phyloP scores from a whole-genome alignment of 2,329 filamentous ascomycete genomes.

The Fusarium neocosmosporiellum region DNA sequence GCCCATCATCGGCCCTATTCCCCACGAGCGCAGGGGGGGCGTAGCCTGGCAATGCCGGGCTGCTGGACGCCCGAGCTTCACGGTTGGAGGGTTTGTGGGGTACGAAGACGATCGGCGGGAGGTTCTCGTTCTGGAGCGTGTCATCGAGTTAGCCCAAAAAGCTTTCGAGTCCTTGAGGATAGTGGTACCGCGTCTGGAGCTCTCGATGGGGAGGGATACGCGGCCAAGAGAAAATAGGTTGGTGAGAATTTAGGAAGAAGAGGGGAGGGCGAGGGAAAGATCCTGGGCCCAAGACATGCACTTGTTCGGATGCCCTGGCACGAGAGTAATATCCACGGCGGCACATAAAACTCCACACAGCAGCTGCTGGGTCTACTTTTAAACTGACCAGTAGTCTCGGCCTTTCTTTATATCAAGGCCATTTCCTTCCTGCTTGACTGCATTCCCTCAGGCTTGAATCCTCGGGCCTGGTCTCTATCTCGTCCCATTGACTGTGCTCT shows the following conservation, averaged over 20 bases:
- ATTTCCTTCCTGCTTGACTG: background rate
- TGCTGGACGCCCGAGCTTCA: background rate
- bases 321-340: background rate
- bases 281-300: background rate
- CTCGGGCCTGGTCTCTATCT: background rate
- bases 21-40: conserved; percentile 25
- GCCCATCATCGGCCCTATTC: conserved; percentile 37
- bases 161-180: background rate
- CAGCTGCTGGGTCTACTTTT: conserved; percentile 7
- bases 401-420: conserved; percentile 11
- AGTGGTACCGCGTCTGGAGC: background rate
- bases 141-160: background rate
- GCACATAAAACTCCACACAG: conserved; percentile 10
- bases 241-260: background rate
- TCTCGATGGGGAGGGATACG: background rate
- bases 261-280: background rate
- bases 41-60: conserved; percentile 9
- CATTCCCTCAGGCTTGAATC: background rate
- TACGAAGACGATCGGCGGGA: conserved; percentile 2
- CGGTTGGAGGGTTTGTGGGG: conserved; percentile 25
- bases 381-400: background rate
- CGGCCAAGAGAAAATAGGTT: background rate
- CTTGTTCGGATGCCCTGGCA: conserved; percentile 1
- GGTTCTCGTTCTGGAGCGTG: background rate
- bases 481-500: background rate